A percentile compares a stretch with the other conserved stretches of the same genome.
Conservation (phyloP, 139 green algal species). For the Eudorina sp. region DNA sequence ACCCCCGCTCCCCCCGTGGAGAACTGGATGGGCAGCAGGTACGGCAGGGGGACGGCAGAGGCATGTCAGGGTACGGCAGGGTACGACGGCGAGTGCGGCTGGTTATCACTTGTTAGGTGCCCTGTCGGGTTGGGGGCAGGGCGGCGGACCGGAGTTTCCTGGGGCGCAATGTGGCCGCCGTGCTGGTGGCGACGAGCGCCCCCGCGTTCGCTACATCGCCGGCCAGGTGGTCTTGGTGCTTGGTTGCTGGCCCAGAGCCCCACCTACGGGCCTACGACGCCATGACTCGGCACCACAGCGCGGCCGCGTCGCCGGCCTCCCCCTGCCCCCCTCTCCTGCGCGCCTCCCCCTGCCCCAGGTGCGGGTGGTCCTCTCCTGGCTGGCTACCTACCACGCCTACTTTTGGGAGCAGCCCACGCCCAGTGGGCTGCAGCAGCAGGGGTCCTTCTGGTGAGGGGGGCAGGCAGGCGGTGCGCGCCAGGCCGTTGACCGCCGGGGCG, state of each 20-base stretch:
- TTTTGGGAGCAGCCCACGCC: conserved; percentile 38
- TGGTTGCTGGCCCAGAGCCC: no score
- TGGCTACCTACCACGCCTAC: conserved; percentile 35
- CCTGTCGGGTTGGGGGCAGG: background rate
- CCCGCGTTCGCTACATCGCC: background rate
- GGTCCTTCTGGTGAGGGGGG: conserved; percentile 41
- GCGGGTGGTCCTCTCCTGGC: background rate
- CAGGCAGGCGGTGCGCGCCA: no score
- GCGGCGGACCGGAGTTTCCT: background rate
- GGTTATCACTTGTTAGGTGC: background rate
- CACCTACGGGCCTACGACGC: no score
- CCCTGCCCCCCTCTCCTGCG: background rate
- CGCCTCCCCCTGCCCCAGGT: background rate
- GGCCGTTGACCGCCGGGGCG: no score
- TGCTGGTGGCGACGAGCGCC: background rate
- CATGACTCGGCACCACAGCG: no score
- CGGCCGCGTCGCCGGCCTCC: no score
- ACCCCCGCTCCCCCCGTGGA: background rate
- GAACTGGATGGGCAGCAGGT: background rate
- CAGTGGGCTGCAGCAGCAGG: conserved; percentile 30
- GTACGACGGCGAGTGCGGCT: background rate
- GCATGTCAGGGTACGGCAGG: background rate
- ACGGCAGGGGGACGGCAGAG: background rate
- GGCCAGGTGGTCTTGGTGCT: no score
- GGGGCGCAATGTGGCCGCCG: background rate